Evolutionary conservation across 2,329 filamentous ascomycete genomes (phyloP), one percentile per base, ranked within the genome.

Genomic region (Paecilomyces dactylethromorphus): DNA sequence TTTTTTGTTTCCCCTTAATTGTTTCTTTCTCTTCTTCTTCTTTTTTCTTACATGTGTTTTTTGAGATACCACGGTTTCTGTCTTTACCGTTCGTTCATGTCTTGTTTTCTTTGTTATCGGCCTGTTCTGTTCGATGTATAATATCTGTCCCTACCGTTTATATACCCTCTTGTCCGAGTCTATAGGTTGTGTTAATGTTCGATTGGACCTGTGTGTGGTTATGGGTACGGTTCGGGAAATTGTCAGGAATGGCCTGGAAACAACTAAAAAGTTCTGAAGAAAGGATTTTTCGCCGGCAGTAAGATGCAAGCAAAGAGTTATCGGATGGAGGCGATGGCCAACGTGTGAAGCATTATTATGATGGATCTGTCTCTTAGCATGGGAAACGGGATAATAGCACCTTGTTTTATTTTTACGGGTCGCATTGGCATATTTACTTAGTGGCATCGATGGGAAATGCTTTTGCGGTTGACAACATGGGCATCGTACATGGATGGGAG

Each of bases 111-210:
- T 29, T 54, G 29, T 55, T 54, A 33, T 32, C 21, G 26, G n/a
- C 53, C 3, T 32, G 15, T 39, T 54, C 12, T 7, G 13, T 33
- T 35, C 7, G 53, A 24, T 55, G 54, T 55, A 55, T n/a, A 31
- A 45, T 55, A 55, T 15, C 54, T 35, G 54, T 55, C 54, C 32
- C 45, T 55, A 55, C 54, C 54, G 54, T 24, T 32, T 53, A 24
- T 31, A 53, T 52, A 11, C 29, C 50, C 45, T 63, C 58, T 55
- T 51, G 45, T 56, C 31, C 58, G 29, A 56, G 35, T 50, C 33
- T 57, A 53, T 55, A 51, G 3, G 24, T 26, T 57, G 18, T 56
- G 31, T 33, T 24, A 39, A 21, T 31, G 49, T 32, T 26, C 21
- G 21, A 26, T 24, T 29, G 12, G 31, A 45, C 35, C 13, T 7